Evolutionary conservation across 179 eudicot genomes (phyloP), one percentile per base, ranked within the genome.

Genomic region (Carnegiea gigantea): DNA sequence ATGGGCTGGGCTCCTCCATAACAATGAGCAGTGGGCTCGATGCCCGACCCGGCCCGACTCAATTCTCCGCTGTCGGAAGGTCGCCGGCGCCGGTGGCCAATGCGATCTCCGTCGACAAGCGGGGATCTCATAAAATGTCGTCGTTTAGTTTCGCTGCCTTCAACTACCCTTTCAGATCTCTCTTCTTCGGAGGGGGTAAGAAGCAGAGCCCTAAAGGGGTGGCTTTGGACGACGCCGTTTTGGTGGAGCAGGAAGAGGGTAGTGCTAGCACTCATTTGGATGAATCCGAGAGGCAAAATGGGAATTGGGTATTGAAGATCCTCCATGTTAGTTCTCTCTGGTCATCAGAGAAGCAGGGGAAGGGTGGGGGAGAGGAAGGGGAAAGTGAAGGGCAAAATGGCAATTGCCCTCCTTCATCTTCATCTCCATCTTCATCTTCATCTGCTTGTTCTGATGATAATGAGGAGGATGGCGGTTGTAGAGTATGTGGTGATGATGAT

Each of bases 221-320:
- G 8, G 90, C 93, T 21, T 67, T 90, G 5, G 97, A 93, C 84
- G 97, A 92, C 78, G 88, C 93, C 72, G 93, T 91, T 82, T 86
- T 84, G 84, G 88, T 80, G 38, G 92, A 91, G 81, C 38, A 46
- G 67, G 64, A 62, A 53, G 80, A 23, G 73, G 38, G 28, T 51
- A 30, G 3, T 62, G 30, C 68, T 7, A 62, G n/a, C 30, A 23
- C 68, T 23, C 48, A 20, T 62, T 48, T 38, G 59, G 79, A 68
- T 78, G 74, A 79, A 6, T 26, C 60, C 0, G 83, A 85, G 33
- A 84, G 85, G 84, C 78, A 80, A 44, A 85, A 86, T 83, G 93
- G 90, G 89, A 96, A 91, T 86, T 94, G 98, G 99, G 98, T 94
- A 11, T 73, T 88, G 79, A 92, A 90, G 89, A 87, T 92, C 84